Evolutionary conservation across 306 rosid species (phyloP), one percentile per base, ranked within the genome.

Genomic region (Coriaria nepalensis): DNA sequence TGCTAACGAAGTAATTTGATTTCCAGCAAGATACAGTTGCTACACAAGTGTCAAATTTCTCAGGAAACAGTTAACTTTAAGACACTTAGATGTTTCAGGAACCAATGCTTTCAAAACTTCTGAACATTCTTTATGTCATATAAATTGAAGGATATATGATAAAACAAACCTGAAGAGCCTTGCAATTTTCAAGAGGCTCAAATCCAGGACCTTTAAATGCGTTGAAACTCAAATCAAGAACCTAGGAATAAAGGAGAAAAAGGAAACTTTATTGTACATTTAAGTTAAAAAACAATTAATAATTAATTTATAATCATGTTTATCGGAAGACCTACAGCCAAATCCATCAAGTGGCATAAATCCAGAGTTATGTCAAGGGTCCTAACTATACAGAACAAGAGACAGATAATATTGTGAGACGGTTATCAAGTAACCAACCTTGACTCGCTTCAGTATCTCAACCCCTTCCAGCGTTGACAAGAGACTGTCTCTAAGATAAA

Each of bases 11-110:
- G 96, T 92, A 68, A 92, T 85, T 73, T 92, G 98, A 66, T 92
- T 92, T 56, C 98, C 98, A 69, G 98, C 94, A 66, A 92, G 93
- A 73, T 92, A 92, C 37, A 92, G 80, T 85, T 92, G 98, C 96
- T 90, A 53, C 54, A 72, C 49, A 13, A 51, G 68, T 60, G 14
- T 59, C 37, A 49, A 54, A 37, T 42, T 59, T 55, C 47, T 57
- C 61, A 67, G n/a, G 49, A 51, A 20, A 10, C 37, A 9, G 33
- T 34, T 10, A 43, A 43, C 14, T 40, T 37, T 40, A 46, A 52
- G 42, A 52, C 20, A 20, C 29, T 20, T 20, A 20, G 29, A 20
- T 3, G 29, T 20, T 20, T 20, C 29, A 20, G 29, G 29, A 20
- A 20, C 29, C 29, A 1, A 1, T 20, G 3, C 29, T 20, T 20